Evolutionary conservation across 2,329 filamentous ascomycete species (phyloP).

Genomic region (Arthrobotrys iridis): DNA sequence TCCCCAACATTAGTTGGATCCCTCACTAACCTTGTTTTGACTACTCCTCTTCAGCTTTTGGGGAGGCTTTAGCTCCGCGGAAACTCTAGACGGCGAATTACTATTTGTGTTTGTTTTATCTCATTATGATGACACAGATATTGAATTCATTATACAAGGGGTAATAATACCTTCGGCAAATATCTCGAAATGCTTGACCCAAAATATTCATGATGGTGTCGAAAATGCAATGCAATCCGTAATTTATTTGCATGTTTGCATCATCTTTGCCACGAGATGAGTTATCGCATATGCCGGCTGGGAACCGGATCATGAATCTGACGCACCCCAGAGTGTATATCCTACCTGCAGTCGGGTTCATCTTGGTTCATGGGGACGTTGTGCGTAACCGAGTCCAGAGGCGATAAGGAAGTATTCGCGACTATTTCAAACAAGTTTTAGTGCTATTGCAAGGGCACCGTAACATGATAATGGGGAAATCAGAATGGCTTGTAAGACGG

Average conservation of each 20-base stretch:
- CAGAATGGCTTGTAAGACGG: not conserved
- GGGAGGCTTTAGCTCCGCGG: constrained; percentile 22
- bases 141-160: not conserved
- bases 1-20: constrained; percentile 14
- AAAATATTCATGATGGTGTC: not conserved
- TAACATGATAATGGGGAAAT: constrained; percentile 17
- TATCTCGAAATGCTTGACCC: not conserved
- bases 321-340: constrained; percentile 30
- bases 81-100: constrained; percentile 36
- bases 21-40: constrained; percentile 45
- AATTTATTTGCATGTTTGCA: constrained; percentile 16
- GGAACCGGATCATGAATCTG: constrained; percentile 19
- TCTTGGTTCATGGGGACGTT: constrained; percentile 10
- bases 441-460: constrained; percentile 9
- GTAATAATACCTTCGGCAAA: not conserved
- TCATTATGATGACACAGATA: constrained; percentile 41
- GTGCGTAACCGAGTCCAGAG: not conserved
- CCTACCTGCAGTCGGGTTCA: not conserved
- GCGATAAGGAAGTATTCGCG: constrained; percentile 24
- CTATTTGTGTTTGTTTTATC: constrained; percentile 16
- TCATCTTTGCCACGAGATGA: constrained; percentile 1
- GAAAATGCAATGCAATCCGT: not conserved
- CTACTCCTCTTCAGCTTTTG: constrained; percentile 1
- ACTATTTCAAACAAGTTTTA: constrained; percentile 27
- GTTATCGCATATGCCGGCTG: constrained; percentile 30